Conservation (phyloP, 352 stramenopile genomes). For the Phytophthora litchii region DNA sequence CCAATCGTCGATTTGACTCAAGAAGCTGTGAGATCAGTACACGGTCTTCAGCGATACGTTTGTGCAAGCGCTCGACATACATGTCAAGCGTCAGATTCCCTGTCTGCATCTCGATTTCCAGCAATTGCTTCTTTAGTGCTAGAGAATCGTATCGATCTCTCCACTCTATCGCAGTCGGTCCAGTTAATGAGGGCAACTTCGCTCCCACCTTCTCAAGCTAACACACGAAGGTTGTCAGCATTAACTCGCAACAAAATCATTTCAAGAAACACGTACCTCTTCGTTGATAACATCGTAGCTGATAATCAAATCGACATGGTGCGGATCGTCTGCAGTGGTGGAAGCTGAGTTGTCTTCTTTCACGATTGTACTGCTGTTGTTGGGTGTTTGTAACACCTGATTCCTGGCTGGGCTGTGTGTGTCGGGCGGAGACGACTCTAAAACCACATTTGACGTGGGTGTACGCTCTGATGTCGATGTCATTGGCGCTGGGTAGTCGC, state of each 20-base stretch:
- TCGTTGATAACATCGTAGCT: conserved; percentile 90
- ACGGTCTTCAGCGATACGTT: conserved; percentile 58
- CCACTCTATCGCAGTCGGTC: conserved; percentile 39
- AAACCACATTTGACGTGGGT: conserved; percentile 19
- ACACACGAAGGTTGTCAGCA: conserved; percentile 3
- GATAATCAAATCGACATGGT: conserved; percentile 74
- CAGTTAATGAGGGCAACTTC: conserved; percentile 50
- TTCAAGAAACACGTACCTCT: conserved; percentile 47
- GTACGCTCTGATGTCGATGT: conserved; percentile 1
- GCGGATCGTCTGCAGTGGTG: conserved; percentile 39
- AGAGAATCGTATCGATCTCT: conserved; percentile 71
- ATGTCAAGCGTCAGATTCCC: conserved; percentile 76
- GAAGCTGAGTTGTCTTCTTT: conserved; percentile 6
- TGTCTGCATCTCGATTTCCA: conserved; percentile 86
- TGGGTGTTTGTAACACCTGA: not conserved
- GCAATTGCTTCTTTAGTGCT: conserved; percentile 75
- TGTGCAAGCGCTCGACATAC: conserved; percentile 62
- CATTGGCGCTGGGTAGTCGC: conserved; percentile 52
- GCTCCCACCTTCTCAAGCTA: conserved; percentile 73
- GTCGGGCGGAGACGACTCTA: conserved; percentile 9
- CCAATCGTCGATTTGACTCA: conserved; percentile 44
- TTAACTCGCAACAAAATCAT: not conserved
- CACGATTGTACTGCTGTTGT: not conserved
- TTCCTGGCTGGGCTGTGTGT: not conserved
- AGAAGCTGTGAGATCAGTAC: conserved; percentile 52